Evolutionary conservation across 2,329 filamentous ascomycete genomes (phyloP).

Genomic region (Penicillium sp.): DNA sequence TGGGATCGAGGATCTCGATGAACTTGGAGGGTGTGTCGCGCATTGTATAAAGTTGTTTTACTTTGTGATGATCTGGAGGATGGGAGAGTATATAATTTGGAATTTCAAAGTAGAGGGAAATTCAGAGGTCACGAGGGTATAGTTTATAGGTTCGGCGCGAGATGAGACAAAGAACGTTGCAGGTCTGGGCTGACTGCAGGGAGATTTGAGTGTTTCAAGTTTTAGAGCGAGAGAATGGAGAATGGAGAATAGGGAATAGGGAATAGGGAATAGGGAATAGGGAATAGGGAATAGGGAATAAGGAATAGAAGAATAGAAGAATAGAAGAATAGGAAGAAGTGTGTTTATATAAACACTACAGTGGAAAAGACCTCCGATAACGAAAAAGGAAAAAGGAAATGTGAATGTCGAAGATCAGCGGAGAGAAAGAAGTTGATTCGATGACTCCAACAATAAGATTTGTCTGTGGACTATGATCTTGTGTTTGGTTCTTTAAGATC

Average conservation of each 20-base stretch:
- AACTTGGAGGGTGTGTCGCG: slow-evolving; percentile 42
- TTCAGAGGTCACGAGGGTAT: slow-evolving; percentile 2
- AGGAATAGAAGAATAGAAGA: no score
- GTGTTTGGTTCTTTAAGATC: neutral
- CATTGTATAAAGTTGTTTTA: slow-evolving; percentile 17
- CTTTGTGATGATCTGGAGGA: neutral
- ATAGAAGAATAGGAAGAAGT: neutral
- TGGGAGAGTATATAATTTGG: neutral
- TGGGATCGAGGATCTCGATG: slow-evolving; percentile 43
- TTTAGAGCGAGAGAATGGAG: slow-evolving; percentile 2
- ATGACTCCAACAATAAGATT: slow-evolving; percentile 2
- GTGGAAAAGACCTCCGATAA: slow-evolving; percentile 7
- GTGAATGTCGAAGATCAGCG: slow-evolving; percentile 3
- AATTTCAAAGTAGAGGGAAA: neutral
- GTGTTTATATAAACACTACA: neutral
- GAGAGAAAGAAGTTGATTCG: slow-evolving; percentile 3
- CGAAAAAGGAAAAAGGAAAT: neutral
- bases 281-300: no score
- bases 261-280: neutral
- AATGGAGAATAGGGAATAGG: neutral
- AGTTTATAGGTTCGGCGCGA: neutral
- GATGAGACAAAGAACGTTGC: slow-evolving; percentile 20
- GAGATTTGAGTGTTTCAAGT: slow-evolving; percentile 3
- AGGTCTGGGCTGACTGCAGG: slow-evolving; percentile 7
- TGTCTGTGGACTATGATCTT: slow-evolving; percentile 10